Conservation (phyloP, 1,284 basidiomycete species). For the Anthracocystis setariae region DNA sequence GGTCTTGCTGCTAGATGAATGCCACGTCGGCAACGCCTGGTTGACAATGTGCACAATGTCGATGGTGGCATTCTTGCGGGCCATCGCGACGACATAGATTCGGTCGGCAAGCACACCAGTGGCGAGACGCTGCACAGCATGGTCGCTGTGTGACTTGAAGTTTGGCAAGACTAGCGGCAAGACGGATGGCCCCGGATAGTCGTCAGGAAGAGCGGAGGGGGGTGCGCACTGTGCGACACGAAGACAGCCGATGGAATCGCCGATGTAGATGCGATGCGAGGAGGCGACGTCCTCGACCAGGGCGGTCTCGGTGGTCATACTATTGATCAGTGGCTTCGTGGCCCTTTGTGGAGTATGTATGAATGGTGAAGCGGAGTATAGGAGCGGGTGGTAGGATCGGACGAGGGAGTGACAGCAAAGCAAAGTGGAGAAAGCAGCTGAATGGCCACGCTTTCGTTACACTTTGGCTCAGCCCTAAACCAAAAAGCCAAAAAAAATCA, state of each 20-base stretch:
- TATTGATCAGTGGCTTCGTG: background rate
- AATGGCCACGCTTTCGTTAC: background rate
- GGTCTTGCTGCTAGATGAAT: constrained; percentile 19
- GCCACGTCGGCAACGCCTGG: constrained; percentile 10
- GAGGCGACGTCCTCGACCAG: constrained; percentile 31
- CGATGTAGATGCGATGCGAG: constrained; percentile 49
- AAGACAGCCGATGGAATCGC: constrained; percentile 48
- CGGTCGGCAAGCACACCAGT: constrained; percentile 26
- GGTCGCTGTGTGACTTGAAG: constrained; percentile 43
- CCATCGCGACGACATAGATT: constrained; percentile 50
- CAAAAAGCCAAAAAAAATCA: background rate
- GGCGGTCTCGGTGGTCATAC: constrained; percentile 24
- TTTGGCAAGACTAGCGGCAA: constrained; percentile 36
- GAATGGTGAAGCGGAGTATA: too few species aligned
- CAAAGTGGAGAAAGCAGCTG: background rate
- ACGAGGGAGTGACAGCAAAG: background rate
- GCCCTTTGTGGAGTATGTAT: too few species aligned
- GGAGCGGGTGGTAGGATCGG: background rate
- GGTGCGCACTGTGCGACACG: constrained; percentile 39
- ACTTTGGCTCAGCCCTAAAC: background rate
- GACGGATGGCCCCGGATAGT: constrained; percentile 33
- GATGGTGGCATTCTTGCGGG: constrained; percentile 53
- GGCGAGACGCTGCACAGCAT: constrained; percentile 47
- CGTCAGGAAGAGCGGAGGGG: constrained; percentile 19
- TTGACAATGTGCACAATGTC: constrained; percentile 46